Evolutionary conservation across 768 basidiomycete species (phyloP).

Genomic region (Lactifluus piperatus): DNA sequence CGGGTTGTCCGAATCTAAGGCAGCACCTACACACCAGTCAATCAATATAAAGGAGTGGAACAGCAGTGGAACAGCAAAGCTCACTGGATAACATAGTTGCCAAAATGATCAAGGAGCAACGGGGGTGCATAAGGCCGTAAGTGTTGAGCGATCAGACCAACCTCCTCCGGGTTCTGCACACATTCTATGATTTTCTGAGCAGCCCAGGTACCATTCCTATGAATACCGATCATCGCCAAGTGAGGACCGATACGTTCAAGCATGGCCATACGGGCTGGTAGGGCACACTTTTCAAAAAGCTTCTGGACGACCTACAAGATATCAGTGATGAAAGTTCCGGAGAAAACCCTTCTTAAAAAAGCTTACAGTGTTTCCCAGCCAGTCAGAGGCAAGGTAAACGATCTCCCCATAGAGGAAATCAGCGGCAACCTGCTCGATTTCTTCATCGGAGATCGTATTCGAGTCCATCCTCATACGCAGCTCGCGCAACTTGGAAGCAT

Average conservation of each 20-base stretch:
- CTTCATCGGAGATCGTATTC: conserved; percentile 73
- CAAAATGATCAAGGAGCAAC: conserved; percentile 87
- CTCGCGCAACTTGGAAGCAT: conserved; percentile 88
- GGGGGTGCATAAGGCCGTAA: conserved; percentile 89
- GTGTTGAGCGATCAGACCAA: conserved; percentile 75
- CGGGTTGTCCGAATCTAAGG: conserved; percentile 81
- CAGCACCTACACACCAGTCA: conserved; percentile 52
- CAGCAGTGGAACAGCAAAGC: conserved; percentile 25
- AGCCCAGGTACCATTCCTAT: conserved; percentile 99
- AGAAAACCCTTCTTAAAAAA: background rate
- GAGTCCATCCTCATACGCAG: conserved; percentile 90
- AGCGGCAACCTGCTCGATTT: conserved; percentile 82
- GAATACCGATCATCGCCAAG: conserved; percentile 94
- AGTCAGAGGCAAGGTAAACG: conserved; percentile 92
- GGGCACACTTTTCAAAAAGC: conserved; percentile 84
- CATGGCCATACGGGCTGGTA: conserved; percentile 75
- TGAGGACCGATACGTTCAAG: conserved; percentile 90
- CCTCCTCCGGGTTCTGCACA: conserved; percentile 79
- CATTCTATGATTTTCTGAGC: conserved; percentile 99
- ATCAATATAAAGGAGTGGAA: conserved; percentile 1
- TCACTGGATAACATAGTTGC: conserved; percentile 89
- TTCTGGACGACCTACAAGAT: conserved; percentile 80
- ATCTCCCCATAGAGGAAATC: conserved; percentile 94
- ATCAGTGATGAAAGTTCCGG: background rate
- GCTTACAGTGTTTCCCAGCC: conserved; percentile 91